Evolutionary conservation across 176 grass and related monocot genomes (phyloP), one percentile per base, ranked within the genome.

Genomic region (Cymbopogon citratus): DNA sequence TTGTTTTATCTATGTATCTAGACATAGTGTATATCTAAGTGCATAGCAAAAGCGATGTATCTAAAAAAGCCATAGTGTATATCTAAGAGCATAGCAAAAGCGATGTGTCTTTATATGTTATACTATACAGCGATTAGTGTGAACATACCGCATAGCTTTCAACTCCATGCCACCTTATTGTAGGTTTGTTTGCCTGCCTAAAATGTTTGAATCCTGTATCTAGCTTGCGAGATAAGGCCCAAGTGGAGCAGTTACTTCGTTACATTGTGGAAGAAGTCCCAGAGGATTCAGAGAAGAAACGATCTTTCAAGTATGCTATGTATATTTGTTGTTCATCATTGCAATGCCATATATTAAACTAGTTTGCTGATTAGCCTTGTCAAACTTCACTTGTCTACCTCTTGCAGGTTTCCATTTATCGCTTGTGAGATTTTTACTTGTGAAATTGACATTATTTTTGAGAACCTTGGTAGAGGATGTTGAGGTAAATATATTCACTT

Each of bases 391-490:
- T 71, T 51, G 39, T 65, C 63, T 71, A 26, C 48, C 56, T 66
- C 60, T 78, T 84, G 71, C 63, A 96, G 93, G 90, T 90, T 92
- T 75, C 93, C 93, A 36, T 96, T 96, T 76, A 96, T 96, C 52
- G 93, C 93, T 70, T 92, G 90, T 46, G 93, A 96, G 83, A 96
- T 96, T 82, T 96, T 96, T 87, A 92, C 90, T 54, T 95, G 93
- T 71, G 93, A 95, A 81, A 87, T 95, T 72, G 93, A 95, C 80
- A 85, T 95, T 52, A 88, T 96, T 38, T 38, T 35, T 96, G 77
- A 96, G 88, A 67, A 88, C 93, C n/a, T 85, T 96, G 81, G 86
- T 96, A 79, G 93, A 96, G 75, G 93, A 96, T 85, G 88, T 72
- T 79, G 90, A 96, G 88, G 93, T 96, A 72, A 88, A 69, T 75